Evolutionary conservation across 2,329 filamentous ascomycete genomes (phyloP).

Genomic region (Blumeria graminis): DNA sequence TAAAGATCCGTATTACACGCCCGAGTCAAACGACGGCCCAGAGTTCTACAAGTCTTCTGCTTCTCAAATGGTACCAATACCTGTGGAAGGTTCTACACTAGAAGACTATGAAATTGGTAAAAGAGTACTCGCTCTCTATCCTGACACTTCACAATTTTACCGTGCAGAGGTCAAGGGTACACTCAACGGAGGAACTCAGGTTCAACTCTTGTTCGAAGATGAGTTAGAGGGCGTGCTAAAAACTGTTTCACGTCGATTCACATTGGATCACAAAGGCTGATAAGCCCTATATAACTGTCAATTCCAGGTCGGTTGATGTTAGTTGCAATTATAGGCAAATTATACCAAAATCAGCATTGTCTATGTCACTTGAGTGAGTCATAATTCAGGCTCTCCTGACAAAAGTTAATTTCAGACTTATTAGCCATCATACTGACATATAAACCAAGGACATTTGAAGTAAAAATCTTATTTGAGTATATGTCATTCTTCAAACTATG

Average conservation of each 20-base stretch:
- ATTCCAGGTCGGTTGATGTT: not conserved
- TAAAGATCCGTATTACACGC: slow-evolving; percentile 55
- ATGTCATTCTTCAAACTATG: too few relatives aligned
- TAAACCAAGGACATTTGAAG: too few relatives aligned
- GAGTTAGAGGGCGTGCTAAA: slow-evolving; percentile 52
- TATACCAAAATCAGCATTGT: too few relatives aligned
- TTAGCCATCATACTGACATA: too few relatives aligned
- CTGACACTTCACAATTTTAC: slow-evolving; percentile 68
- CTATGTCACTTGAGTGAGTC: too few relatives aligned
- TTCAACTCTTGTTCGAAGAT: slow-evolving; percentile 53
- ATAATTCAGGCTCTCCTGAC: too few relatives aligned
- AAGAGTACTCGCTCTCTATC: slow-evolving; percentile 55
- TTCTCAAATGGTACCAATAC: slow-evolving; percentile 55
- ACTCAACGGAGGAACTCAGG: slow-evolving; percentile 23
- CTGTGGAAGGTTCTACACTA: slow-evolving; percentile 31
- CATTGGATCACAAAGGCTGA: slow-evolving; percentile 37
- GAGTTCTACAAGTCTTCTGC: slow-evolving; percentile 44
- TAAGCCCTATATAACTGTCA: not conserved
- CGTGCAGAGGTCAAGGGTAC: slow-evolving; percentile 58
- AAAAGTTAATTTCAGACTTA: too few relatives aligned
- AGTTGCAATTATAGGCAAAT: not conserved
- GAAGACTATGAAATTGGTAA: slow-evolving; percentile 40
- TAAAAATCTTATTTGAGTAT: too few relatives aligned
- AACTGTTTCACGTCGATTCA: slow-evolving; percentile 51
- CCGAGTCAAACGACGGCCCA: slow-evolving; percentile 17